Evolutionary conservation across 169 alveolate genomes (phyloP).

Genomic region (Eimeria tenella): DNA sequence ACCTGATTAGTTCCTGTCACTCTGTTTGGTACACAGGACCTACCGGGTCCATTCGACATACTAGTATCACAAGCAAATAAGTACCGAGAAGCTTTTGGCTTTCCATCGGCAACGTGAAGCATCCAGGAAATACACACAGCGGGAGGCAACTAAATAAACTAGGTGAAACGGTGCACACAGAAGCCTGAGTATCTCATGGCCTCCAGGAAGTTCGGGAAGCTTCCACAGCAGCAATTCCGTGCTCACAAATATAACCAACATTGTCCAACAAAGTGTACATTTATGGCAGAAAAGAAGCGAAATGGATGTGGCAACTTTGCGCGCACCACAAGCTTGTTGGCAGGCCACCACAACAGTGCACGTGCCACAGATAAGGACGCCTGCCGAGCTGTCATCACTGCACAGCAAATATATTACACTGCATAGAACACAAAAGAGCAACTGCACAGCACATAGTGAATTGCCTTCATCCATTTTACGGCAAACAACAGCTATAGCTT

Average conservation of each 20-base stretch:
- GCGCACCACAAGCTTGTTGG: conserved; percentile 21
- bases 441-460: not conserved
- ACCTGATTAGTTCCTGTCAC: conserved; percentile 32
- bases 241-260: not conserved
- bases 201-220: conserved; percentile 45
- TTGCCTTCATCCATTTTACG: conserved; percentile 17
- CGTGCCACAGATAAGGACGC: not conserved
- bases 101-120: conserved; percentile 9
- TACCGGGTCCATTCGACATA: conserved; percentile 28
- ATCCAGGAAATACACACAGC: not conserved
- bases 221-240: conserved; percentile 26
- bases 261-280: conserved; percentile 21
- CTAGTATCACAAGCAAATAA: not conserved
- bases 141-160: not conserved
- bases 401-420: conserved; percentile 2
- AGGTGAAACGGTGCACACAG: not conserved
- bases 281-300: not conserved
- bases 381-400: conserved; percentile 56
- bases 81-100: not conserved
- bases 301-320: conserved; percentile 35
- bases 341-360: not conserved
- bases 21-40: conserved; percentile 25
- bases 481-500: conserved; percentile 43
- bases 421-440: conserved; percentile 46
- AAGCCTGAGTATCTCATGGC: conserved; percentile 50